Evolutionary conservation across 2,329 filamentous ascomycete species (phyloP).

Genomic region (Beauveria sp.): DNA sequence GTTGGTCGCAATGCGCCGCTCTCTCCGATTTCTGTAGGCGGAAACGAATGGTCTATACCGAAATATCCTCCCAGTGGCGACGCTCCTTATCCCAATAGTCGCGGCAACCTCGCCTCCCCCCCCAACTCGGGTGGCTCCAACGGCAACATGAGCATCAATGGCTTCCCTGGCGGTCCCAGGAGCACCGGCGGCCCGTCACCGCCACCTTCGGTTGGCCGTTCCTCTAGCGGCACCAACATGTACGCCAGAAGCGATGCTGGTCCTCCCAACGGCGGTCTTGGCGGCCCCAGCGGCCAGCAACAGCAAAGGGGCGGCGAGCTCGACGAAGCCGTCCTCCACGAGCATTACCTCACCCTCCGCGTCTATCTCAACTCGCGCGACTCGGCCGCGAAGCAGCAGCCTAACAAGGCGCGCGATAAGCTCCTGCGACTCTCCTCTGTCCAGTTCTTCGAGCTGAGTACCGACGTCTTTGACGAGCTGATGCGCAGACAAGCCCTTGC

Average conservation of each 20-base stretch:
- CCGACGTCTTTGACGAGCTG: conserved; percentile 94
- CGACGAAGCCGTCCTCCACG: conserved; percentile 55
- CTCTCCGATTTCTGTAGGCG: conserved; percentile 75
- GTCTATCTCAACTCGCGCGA: conserved; percentile 70
- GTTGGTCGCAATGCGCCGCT: conserved; percentile 62
- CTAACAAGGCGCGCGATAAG: conserved; percentile 91
- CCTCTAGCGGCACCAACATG: conserved; percentile 68
- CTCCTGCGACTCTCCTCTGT: conserved; percentile 79
- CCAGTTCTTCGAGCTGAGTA: conserved; percentile 95
- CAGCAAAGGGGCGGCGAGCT: conserved; percentile 42
- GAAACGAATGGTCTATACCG: conserved; percentile 72
- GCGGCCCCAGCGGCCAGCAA: conserved; percentile 13
- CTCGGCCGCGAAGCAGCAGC: conserved; percentile 63
- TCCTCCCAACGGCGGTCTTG: conserved; percentile 35
- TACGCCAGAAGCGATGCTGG: conserved; percentile 62
- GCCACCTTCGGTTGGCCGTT: conserved; percentile 78
- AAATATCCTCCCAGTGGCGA: conserved; percentile 55
- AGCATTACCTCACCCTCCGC: conserved; percentile 77
- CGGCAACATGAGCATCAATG: conserved; percentile 51
- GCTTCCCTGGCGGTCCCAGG: conserved; percentile 48
- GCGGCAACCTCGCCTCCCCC: conserved; percentile 57
- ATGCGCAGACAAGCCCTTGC: conserved; percentile 70
- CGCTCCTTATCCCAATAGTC: conserved; percentile 45
- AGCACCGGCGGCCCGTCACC: conserved; percentile 65
- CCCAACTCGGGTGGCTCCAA: conserved; percentile 59